Evolutionary conservation across 805 yeast genomes (phyloP).

Genomic region (Wickerhamiella bombiphila): DNA sequence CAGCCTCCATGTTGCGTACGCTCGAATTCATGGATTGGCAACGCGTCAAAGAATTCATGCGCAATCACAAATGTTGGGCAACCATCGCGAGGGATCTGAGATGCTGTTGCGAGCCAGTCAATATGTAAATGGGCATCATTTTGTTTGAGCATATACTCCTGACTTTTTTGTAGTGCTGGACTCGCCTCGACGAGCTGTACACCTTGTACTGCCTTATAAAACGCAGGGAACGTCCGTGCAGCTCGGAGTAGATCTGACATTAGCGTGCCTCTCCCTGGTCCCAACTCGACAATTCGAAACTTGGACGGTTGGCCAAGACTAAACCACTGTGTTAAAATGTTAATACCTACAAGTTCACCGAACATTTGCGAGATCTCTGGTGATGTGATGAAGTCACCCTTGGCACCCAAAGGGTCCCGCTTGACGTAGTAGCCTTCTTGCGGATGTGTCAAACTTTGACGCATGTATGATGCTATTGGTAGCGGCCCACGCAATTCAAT

Average conservation of each 20-base stretch:
- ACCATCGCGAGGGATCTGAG: constrained; percentile 23
- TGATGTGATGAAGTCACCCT: constrained; percentile 70
- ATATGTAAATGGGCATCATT: constrained; percentile 35
- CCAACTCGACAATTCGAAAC: constrained; percentile 55
- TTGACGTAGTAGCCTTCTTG: constrained; percentile 66
- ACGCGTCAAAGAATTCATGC: constrained; percentile 78
- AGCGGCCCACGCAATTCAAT: constrained; percentile 58
- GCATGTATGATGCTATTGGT: constrained; percentile 58
- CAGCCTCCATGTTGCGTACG: constrained; percentile 45
- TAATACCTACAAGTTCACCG: constrained; percentile 72
- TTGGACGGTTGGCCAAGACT: constrained; percentile 37
- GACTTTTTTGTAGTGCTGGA: constrained; percentile 43
- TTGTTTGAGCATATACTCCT: constrained; percentile 35
- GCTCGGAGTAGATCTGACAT: constrained; percentile 46
- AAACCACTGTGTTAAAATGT: constrained; percentile 42
- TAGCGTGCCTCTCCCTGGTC: constrained; percentile 75
- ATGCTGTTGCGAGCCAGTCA: constrained; percentile 23
- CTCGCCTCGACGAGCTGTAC: constrained; percentile 60
- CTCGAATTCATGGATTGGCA: constrained; percentile 59
- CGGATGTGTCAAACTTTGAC: constrained; percentile 70
- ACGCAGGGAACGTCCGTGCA: constrained; percentile 18
- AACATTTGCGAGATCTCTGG: constrained; percentile 81
- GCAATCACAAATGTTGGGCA: constrained; percentile 53
- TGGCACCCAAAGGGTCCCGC: constrained; percentile 50
- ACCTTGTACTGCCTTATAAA: constrained; percentile 24